These are phyloP conservation scores for Apiospora hydei DNA, from an alignment of 2,329 filamentous ascomycete species.

Conservation along the genomic window DNA sequence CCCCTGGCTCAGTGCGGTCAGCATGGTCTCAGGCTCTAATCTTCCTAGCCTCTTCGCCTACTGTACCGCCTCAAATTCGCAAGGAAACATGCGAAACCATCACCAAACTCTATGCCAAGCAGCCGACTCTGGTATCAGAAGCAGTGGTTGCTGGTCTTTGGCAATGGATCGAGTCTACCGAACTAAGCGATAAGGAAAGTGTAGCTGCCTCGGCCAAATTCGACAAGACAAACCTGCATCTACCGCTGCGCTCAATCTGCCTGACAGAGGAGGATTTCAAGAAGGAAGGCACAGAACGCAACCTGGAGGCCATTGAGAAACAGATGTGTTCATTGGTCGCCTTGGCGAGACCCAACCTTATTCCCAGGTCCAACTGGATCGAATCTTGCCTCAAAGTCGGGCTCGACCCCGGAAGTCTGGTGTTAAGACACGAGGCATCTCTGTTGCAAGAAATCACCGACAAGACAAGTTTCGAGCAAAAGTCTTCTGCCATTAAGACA, in stretches of 20 bases:
- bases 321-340: conserved; percentile 83
- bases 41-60: conserved; percentile 74
- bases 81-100: conserved; percentile 69
- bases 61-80: conserved; percentile 67
- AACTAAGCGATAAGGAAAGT: conserved; percentile 79
- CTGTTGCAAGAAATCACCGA: conserved; percentile 73
- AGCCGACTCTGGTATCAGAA: conserved; percentile 65
- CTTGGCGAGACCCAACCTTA: conserved; percentile 77
- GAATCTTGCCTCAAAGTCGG: conserved; percentile 81
- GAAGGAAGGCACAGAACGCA: conserved; percentile 50
- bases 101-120: conserved; percentile 67
- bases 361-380: conserved; percentile 87
- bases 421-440: conserved; percentile 65
- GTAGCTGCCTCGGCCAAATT: conserved; percentile 71
- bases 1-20: conserved; percentile 59
- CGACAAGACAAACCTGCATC: conserved; percentile 68
- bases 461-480: conserved; percentile 56
- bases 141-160: conserved; percentile 78
- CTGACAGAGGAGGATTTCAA: conserved; percentile 59
- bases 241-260: conserved; percentile 69
- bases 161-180: conserved; percentile 76
- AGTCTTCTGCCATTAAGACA: conserved; percentile 57
- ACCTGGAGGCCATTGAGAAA: conserved; percentile 61
- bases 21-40: conserved; percentile 88
- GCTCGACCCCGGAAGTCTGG: conserved; percentile 83